Evolutionary conservation across 225 moss, liverwort and hornwort species (phyloP), one percentile per base, ranked within the genome.

Genomic region (Rhytidiadelphus loreus): DNA sequence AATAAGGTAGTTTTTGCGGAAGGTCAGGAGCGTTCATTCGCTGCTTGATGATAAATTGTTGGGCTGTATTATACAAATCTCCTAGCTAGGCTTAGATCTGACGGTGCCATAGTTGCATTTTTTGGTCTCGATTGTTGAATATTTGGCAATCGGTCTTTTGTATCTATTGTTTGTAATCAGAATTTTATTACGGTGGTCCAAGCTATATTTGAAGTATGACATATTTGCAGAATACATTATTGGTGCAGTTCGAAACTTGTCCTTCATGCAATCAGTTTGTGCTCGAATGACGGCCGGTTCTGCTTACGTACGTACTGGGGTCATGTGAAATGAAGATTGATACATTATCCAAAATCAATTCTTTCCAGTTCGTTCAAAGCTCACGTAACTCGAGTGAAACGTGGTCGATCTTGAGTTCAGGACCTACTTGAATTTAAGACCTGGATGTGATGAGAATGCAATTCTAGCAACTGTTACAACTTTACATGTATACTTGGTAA

Each of bases 1-100:
- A n/a, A 91, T 91, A 90, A 90, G 74, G 39, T 90, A 86, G 79
- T 73, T 39, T 82, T 63, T 44, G 88, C 83, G 91, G 86, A 88
- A 88, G 89, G 70, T 83, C 87, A 87, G 84, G 90, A 86, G 89
- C 75, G 46, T 85, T 85, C 76, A 70, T 32, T 69, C 80, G 88
- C 89, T 87, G 85, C 85, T 82, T 87, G 90, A 52, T 86, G 69
- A 65, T 77, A 57, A 41, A 58, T 88, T 85, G 72, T 79, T 83
- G 53, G 19, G 80, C 89, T 89, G 85, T 89, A 87, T 87, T 63
- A 87, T 88, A 91, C 82, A 77, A 73, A 52, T 52, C 76, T 50
- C 60, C 35, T 78, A 32, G 79, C 30, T 75, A 37, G 81, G 80
- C 44, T 65, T 55, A 56, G 75, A 70, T 24, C 28, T 41, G 65